Evolutionary conservation across 2,329 filamentous ascomycete species (phyloP), one percentile per base, ranked within the genome.

Genomic region (Talaromyces sp.): DNA sequence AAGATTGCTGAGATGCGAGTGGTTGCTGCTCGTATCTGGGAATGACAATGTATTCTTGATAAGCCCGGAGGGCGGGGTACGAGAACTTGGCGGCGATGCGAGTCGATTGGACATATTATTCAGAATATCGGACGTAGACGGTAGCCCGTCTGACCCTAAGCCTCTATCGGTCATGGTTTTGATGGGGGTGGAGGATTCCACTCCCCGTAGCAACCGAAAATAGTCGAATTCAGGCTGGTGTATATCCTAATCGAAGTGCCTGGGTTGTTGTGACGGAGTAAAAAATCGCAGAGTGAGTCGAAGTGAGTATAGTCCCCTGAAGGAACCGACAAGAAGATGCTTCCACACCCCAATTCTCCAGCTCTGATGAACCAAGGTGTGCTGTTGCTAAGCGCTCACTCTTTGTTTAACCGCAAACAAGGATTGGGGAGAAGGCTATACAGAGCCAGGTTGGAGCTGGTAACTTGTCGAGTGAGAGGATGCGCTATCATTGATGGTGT

Each of bases 41-140:
- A 76, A 78, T 45, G 74, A 72, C 49, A 77, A 71, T 70, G 82
- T 78, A 78, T 84, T 75, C 81, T 84, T 69, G 71, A 70, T 66
- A 5, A 75, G 80, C 68, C 83, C 80, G 14, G 84, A 86, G 7
- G 86, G 85, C 31, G 86, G 86, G 27, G 86, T 88, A 71, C 85
- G 87, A 31, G 85, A 86, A 61, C 84, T 81, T 24, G 85, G 84
- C 45, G 86, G 86, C 52, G 86, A 79, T 13, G 35, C 35, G 27
- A 62, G 54, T 43, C 57, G 52, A 31, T 47, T 63, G 50, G 65
- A 56, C 43, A 66, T 58, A 16, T 59, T 62, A 27, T 60, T 60
- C 4, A 54, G 35, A 27, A 57, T 54, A 31, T 52, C 61, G 13
- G 54, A 59, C 31, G 56, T 27, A 31, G 56, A 45, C 5, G 60